Conservation (phyloP, 2,329 filamentous ascomycete genomes). For the Ophiostoma tasmaniense region DNA sequence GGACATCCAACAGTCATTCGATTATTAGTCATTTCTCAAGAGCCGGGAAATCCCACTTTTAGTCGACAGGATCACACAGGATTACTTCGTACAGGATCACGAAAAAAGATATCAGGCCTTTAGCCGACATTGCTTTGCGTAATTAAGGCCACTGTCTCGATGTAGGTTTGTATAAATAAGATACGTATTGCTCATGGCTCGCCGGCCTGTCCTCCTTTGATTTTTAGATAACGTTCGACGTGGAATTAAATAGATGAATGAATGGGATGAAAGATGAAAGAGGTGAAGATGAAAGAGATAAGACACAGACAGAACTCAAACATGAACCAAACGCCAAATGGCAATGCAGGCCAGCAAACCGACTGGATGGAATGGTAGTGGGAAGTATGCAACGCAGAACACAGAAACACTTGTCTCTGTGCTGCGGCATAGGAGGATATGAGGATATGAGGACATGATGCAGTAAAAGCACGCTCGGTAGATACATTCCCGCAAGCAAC, state of each 20-base stretch:
- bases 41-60: too few species aligned
- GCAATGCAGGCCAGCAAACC: conserved; percentile 13
- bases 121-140: too few species aligned
- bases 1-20: too few species aligned
- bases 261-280: not conserved
- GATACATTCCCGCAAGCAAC: not conserved
- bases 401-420: not conserved
- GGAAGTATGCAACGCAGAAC: not conserved
- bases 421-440: not conserved
- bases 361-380: not conserved
- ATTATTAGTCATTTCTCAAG: too few species aligned
- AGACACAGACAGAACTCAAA: not conserved
- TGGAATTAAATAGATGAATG: too few species aligned
- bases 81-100: too few species aligned
- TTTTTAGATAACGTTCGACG: not conserved
- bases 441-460: conserved; percentile 5
- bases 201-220: not conserved
- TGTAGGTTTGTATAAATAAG: not conserved
- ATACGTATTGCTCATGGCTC: not conserved
- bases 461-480: conserved; percentile 5
- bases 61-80: too few species aligned
- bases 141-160: not conserved
- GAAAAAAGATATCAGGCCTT: too few species aligned
- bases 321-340: conserved; percentile 16
- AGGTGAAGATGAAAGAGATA: not conserved